phyloP scores from a whole-genome alignment of 106 monocot species.

The Alisma plantagoaquatica region DNA sequence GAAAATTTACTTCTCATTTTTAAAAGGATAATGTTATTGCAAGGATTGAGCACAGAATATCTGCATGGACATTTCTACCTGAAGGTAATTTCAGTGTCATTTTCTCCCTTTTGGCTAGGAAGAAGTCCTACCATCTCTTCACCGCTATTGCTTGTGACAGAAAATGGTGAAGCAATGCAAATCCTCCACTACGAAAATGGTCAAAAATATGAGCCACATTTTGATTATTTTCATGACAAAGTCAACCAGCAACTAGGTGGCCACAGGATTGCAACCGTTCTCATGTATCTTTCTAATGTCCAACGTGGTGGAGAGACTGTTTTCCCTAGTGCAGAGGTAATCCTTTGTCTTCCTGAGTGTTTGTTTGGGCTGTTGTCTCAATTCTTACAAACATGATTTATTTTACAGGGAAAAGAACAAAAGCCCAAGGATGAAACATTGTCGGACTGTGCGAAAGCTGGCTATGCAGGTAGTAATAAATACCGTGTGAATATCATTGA shows the following conservation, averaged over 20 bases:
- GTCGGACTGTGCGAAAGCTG: conserved; percentile 75
- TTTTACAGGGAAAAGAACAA: conserved; percentile 39
- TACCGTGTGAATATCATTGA: too few species aligned
- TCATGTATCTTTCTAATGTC: conserved; percentile 79
- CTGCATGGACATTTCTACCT: conserved; percentile 77
- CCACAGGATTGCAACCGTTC: conserved; percentile 66
- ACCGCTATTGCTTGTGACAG: conserved; percentile 13
- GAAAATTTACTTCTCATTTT: too few species aligned
- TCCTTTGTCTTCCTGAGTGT: too few species aligned
- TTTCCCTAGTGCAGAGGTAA: conserved; percentile 66
- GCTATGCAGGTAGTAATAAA: conserved; percentile 82
- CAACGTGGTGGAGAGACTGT: conserved; percentile 69
- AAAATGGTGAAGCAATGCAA: conserved; percentile 76
- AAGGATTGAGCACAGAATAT: conserved; percentile 57
- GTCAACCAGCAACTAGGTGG: conserved; percentile 56
- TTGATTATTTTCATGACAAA: conserved; percentile 71
- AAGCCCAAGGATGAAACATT: conserved; percentile 61
- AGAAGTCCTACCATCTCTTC: not conserved
- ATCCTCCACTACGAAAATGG: conserved; percentile 65
- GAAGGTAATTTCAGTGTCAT: conserved; percentile 50
- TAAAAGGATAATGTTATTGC: conserved; percentile 51
- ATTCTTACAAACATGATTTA: too few species aligned
- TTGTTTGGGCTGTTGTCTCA: too few species aligned
- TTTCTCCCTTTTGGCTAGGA: not conserved
- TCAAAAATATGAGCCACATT: conserved; percentile 79